These are phyloP conservation scores for Arthrinium phaeospermum DNA, from an alignment of 2,329 filamentous ascomycete genomes.

Conservation along the genomic window DNA sequence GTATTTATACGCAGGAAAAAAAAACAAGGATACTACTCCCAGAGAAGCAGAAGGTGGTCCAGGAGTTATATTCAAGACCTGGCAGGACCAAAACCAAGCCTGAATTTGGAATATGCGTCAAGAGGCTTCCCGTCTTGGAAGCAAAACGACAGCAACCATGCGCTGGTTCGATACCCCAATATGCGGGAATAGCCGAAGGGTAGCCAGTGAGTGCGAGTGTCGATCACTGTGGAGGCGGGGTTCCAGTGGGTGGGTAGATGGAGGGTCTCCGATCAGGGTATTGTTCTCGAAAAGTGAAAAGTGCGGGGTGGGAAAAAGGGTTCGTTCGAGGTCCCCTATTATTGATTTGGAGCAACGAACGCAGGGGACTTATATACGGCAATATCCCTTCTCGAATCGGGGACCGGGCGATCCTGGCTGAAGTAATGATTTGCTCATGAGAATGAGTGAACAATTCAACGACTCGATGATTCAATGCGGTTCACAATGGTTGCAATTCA, in stretches of 20 bases:
- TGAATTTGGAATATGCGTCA: not conserved
- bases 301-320: not conserved
- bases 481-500: not conserved
- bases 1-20: not conserved
- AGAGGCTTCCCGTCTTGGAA: not conserved
- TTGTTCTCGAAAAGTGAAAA: not conserved
- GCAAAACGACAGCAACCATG: not conserved
- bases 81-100: not conserved
- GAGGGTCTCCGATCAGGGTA: not conserved
- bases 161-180: constrained; percentile 4
- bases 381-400: not conserved
- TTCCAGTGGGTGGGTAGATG: not conserved
- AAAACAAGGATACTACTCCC: not conserved
- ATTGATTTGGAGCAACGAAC: not conserved
- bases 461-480: not conserved
- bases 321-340: not conserved
- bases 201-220: not conserved
- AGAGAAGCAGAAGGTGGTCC: not conserved
- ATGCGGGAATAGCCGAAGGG: constrained; percentile 11
- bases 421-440: not conserved
- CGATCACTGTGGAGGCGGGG: constrained; percentile 12
- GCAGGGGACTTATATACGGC: not conserved
- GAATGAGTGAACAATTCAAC: not conserved
- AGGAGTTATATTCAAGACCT: not conserved
- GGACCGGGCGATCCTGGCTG: not conserved